Conservation (phyloP, 805 yeast genomes). For the Priceomyces medius region DNA sequence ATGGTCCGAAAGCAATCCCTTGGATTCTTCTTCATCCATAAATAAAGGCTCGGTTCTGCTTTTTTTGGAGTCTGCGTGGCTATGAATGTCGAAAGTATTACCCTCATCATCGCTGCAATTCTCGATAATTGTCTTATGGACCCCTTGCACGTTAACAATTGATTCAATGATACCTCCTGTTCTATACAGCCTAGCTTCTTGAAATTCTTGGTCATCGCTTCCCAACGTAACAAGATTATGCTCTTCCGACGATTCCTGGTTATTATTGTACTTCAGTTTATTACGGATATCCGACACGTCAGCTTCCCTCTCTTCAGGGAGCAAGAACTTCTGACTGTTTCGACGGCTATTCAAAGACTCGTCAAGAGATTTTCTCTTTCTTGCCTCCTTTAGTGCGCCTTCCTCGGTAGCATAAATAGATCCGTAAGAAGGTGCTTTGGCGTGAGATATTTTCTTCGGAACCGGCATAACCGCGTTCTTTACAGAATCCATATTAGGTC, state of each 20-base stretch:
- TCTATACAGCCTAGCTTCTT: constrained; percentile 38
- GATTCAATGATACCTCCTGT: constrained; percentile 76
- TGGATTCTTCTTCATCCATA: constrained; percentile 9
- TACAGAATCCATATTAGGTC: constrained; percentile 38
- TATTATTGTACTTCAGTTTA: background rate
- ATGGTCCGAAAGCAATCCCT: constrained; percentile 6
- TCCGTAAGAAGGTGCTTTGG: constrained; percentile 21
- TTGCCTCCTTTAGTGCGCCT: constrained; percentile 35
- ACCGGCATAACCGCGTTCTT: constrained; percentile 22
- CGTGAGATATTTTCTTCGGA: constrained; percentile 17
- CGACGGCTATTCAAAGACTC: constrained; percentile 2
- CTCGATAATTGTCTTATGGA: constrained; percentile 81
- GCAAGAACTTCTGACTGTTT: constrained; percentile 16
- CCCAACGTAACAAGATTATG: constrained; percentile 1
- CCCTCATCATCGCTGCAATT: constrained; percentile 48
- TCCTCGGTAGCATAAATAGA: constrained; percentile 47
- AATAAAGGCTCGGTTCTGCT: background rate
- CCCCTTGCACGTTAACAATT: constrained; percentile 80
- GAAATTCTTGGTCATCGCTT: constrained; percentile 21
- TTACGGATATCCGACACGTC: constrained; percentile 22
- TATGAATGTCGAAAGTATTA: constrained; percentile 11
- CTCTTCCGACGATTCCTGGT: background rate
- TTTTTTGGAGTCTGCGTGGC: background rate
- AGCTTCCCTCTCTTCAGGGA: constrained; percentile 24
- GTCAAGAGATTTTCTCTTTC: constrained; percentile 6